Evolutionary conservation across 177 flowering plant species (phyloP).

Genomic region (Telopea speciosissima): DNA sequence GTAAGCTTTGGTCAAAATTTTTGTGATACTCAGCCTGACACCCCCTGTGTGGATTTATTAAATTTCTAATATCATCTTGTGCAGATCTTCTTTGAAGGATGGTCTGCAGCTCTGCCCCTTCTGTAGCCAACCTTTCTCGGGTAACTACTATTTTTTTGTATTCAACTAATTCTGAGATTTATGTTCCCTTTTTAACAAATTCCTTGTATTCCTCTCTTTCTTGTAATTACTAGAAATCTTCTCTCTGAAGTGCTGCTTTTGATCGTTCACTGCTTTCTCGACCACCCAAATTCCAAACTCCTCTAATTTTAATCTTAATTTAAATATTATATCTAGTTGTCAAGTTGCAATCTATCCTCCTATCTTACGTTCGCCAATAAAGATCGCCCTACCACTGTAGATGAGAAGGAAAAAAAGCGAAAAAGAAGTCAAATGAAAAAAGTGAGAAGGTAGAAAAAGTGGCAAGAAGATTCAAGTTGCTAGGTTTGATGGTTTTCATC

Average conservation of each 20-base stretch:
- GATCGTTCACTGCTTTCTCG: background rate
- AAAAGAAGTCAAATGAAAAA: background rate
- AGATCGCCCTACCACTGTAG: too few species aligned
- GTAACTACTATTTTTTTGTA: conserved; percentile 23
- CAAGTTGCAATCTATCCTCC: background rate
- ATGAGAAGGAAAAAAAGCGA: background rate
- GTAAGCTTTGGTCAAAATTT: conserved; percentile 33
- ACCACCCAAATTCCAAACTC: background rate
- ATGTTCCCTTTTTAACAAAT: background rate
- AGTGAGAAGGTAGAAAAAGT: background rate
- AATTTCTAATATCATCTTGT: conserved; percentile 8
- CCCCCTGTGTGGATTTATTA: background rate
- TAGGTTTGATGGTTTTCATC: background rate
- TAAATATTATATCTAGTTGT: too few species aligned
- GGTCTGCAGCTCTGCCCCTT: conserved; percentile 76
- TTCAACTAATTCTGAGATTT: background rate
- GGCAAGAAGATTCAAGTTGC: background rate
- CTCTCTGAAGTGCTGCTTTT: background rate
- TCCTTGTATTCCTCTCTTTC: background rate
- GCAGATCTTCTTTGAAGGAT: conserved; percentile 65
- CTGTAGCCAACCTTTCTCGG: conserved; percentile 87
- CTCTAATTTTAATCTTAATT: too few species aligned
- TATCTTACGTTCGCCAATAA: background rate
- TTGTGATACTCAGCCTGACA: background rate
- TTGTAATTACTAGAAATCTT: conserved; percentile 2